phyloP scores from a whole-genome alignment of 2,329 filamentous ascomycete species.

The Fusarium beomiforme region DNA sequence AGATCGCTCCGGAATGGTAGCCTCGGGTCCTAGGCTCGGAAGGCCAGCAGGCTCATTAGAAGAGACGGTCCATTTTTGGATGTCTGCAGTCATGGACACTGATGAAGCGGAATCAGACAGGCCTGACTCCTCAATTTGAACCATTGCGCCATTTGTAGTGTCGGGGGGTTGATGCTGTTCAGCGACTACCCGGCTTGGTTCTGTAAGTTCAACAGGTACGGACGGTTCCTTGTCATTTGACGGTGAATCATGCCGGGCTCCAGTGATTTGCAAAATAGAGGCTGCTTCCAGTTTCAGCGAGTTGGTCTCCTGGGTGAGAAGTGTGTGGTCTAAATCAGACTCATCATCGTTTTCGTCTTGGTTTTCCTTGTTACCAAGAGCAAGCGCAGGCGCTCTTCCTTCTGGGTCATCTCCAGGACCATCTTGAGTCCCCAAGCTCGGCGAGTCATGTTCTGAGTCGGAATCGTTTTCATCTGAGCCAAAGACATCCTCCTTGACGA shows the following conservation, averaged over 20 bases:
- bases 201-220: not conserved
- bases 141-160: not conserved
- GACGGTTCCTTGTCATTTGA: not conserved
- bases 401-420: not conserved
- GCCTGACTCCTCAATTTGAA: not conserved
- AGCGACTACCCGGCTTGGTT: not conserved
- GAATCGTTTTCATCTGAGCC: not conserved
- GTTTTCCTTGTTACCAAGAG: not conserved
- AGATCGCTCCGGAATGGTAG: not conserved
- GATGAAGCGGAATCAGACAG: constrained; percentile 7
- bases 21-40: not conserved
- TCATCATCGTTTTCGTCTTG: not conserved
- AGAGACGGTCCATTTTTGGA: not conserved
- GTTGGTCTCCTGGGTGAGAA: not conserved
- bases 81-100: not conserved
- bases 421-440: not conserved
- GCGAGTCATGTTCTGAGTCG: constrained; percentile 7
- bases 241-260: not conserved
- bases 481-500: not conserved
- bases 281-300: not conserved
- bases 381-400: not conserved
- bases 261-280: not conserved
- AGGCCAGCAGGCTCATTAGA: not conserved
- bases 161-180: not conserved
- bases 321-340: not conserved